These are phyloP conservation scores for Puya raimondii DNA, from an alignment of 176 grass and related monocot genomes.

Conservation along the genomic window DNA sequence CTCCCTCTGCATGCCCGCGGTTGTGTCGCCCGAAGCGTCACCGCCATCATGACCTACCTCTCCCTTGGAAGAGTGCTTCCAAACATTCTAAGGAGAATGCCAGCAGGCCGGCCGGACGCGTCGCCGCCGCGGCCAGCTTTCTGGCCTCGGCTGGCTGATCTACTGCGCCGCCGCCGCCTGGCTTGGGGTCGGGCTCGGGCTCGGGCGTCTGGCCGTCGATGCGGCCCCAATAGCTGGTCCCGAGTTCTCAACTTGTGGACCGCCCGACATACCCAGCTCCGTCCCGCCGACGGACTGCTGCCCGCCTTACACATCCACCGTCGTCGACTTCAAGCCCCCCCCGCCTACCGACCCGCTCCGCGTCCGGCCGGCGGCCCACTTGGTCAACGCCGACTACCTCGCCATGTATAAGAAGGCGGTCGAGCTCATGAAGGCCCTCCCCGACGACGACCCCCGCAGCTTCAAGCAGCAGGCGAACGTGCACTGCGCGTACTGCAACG, in stretches of 20 bases:
- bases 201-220: slow-evolving; percentile 13
- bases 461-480: slow-evolving; percentile 56
- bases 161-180: slow-evolving; percentile 20
- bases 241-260: slow-evolving; percentile 32
- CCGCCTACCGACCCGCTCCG: slow-evolving; percentile 21
- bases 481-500: slow-evolving; percentile 57
- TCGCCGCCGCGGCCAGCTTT: too few relatives aligned
- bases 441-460: slow-evolving; percentile 65
- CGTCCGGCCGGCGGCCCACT: slow-evolving; percentile 55
- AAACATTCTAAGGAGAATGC: slow-evolving; percentile 1
- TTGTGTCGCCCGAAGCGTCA: too few relatives aligned
- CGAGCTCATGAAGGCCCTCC: slow-evolving; percentile 53
- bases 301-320: slow-evolving; percentile 8
- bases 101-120: too few relatives aligned
- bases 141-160: slow-evolving; percentile 26
- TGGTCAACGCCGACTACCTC: slow-evolving; percentile 29
- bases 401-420: slow-evolving; percentile 50
- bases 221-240: slow-evolving; percentile 38
- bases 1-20: slow-evolving; percentile 17
- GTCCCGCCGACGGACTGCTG: slow-evolving; percentile 31
- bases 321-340: slow-evolving; percentile 46
- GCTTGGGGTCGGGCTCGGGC: slow-evolving; percentile 13
- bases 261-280: slow-evolving; percentile 16
- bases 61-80: background rate
- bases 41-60: too few relatives aligned